These are phyloP conservation scores for Macrolepiota albuminosa DNA, from an alignment of 768 basidiomycete species.

Conservation along the genomic window DNA sequence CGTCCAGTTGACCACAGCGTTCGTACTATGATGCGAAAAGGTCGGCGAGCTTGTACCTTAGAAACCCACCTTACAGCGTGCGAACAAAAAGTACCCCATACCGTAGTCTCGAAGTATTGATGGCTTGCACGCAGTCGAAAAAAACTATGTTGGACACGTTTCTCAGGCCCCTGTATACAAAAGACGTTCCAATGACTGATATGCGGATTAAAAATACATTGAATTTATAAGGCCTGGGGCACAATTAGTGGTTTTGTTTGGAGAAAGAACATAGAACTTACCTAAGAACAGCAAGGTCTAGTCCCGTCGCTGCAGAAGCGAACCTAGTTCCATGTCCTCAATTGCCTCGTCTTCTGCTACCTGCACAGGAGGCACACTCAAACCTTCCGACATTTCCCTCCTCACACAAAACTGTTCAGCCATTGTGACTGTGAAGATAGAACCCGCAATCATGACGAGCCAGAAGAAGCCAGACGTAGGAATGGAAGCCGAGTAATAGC, in stretches of 20 bases:
- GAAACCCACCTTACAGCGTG: not conserved
- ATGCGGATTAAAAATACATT: slow-evolving; percentile 12
- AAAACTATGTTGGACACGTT: slow-evolving; percentile 4
- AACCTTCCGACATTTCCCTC: slow-evolving; percentile 84
- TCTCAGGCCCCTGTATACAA: not conserved
- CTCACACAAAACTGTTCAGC: slow-evolving; percentile 92
- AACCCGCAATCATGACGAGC: slow-evolving; percentile 67
- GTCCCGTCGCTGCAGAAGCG: slow-evolving; percentile 34
- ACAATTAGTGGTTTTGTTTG: not conserved
- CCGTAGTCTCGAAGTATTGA: not conserved
- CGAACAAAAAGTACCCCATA: not conserved
- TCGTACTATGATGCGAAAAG: not conserved
- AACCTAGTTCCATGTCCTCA: slow-evolving; percentile 58
- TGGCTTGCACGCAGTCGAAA: not conserved
- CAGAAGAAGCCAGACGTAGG: slow-evolving; percentile 95
- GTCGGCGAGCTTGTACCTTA: slow-evolving; percentile 1
- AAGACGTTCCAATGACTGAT: not conserved
- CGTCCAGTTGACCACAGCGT: not conserved
- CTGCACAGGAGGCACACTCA: slow-evolving; percentile 48
- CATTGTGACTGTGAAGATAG: slow-evolving; percentile 68
- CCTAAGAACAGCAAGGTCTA: slow-evolving; percentile 16
- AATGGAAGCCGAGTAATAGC: slow-evolving; percentile 78
- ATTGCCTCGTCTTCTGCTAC: slow-evolving; percentile 49
- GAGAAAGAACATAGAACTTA: not conserved
- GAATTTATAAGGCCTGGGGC: slow-evolving; percentile 8